These are phyloP conservation scores for Saraca asoca DNA, from an alignment of 331 rosid species.

Conservation along the genomic window DNA sequence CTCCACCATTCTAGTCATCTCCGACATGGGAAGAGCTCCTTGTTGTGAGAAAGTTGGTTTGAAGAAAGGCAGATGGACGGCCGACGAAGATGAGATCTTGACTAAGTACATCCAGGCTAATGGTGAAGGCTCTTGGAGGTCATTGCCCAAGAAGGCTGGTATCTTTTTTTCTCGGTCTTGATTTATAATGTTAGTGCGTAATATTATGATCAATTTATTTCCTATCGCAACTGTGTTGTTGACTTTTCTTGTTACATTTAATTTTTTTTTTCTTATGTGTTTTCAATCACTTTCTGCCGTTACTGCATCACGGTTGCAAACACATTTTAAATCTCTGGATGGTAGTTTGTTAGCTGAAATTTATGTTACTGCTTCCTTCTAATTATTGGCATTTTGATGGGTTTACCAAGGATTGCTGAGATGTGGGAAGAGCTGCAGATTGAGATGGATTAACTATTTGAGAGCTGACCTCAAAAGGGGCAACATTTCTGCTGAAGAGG, in stretches of 20 bases:
- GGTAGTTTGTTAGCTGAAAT: too few relatives aligned
- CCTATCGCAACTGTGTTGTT: too few relatives aligned
- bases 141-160: constrained; percentile 87
- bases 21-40: constrained; percentile 80
- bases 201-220: too few relatives aligned
- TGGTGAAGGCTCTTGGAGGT: constrained; percentile 95
- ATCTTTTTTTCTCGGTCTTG: background rate
- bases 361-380: background rate
- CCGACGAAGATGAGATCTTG: constrained; percentile 70
- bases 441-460: constrained; percentile 87
- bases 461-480: constrained; percentile 77
- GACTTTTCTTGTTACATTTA: too few relatives aligned
- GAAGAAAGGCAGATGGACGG: constrained; percentile 82
- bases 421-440: constrained; percentile 90
- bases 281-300: too few relatives aligned
- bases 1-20: background rate
- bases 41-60: constrained; percentile 86
- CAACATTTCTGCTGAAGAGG: constrained; percentile 68
- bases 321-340: too few relatives aligned
- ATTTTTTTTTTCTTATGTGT: too few relatives aligned
- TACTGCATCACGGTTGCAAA: too few relatives aligned
- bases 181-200: too few relatives aligned
- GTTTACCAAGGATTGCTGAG: constrained; percentile 63
- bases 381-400: constrained; percentile 6
- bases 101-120: constrained; percentile 55